Evolutionary conservation across 495 filamentous ascomycete genomes (phyloP), one percentile per base, ranked within the genome.

Genomic region (Hapsidospora chrysogenum): DNA sequence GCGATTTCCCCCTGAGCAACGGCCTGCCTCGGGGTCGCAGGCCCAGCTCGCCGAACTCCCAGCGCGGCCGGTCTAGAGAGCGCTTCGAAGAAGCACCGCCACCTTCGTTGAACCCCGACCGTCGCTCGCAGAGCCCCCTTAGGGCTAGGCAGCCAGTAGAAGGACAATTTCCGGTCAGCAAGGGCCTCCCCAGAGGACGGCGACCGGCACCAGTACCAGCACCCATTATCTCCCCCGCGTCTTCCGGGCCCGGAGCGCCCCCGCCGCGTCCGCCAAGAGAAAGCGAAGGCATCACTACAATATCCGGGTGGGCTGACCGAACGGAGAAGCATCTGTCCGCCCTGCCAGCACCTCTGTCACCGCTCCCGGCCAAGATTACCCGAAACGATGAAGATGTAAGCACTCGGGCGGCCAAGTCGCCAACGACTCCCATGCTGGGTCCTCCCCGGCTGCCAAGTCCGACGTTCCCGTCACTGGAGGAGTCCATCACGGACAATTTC

Each of bases 131-230:
- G 15, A 36, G 33, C 16, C 33, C 33, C 15, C 25, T 36, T 25
- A 16, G 20, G 13, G 13, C 33, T 15, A 27, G 23, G n/a, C 22
- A 21, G 21, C 33, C 33, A 2, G 25, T 36, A 16, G 33, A 36
- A 4, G 33, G 33, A 8, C 20, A 36, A 16, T 36, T 36, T 18
- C 33, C 33, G 1, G 14, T 36, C 10, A 36, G 17, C 20, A 36
- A 36, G n/a, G 33, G 33, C n/a, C 22, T 36, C 17, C 33, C 33
- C 7, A 19, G 33, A 17, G 33, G 33, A 15, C 22, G 33, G 14
- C 33, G 17, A 11, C 33, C 33, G 11, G 23, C 6, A 11, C 23
- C 23, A 6, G n/a, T n/a, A n/a, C n/a, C n/a, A n/a, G n/a, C n/a
- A n/a, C n/a, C n/a, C n/a, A n/a, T n/a, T n/a, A 6, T 6, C 11